Evolutionary conservation across 805 yeast species (phyloP), one percentile per base, ranked within the genome.

Genomic region (Monosporozyma unispora): DNA sequence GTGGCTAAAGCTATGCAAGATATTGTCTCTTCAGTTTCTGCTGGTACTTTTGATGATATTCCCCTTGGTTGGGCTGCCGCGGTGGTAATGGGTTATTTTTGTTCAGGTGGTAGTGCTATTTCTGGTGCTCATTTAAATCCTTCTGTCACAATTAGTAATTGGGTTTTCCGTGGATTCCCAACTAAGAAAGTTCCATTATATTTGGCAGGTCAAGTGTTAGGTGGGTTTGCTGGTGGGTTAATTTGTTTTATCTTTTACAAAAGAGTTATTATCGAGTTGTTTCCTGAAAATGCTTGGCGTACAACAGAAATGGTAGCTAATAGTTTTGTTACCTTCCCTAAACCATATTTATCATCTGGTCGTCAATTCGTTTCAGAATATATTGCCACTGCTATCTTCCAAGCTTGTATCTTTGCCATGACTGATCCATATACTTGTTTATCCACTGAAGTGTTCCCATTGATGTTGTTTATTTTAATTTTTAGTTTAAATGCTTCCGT

Each of bases 101-200:
- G 70, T 7, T 70, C 79, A 39, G 80, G 80, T 51, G 82, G 82
- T 54, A 60, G 66, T 53, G 68, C 70, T 10, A 67, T 77, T 48
- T 76, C 80, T 37, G 81, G 80, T 57, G 82, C 77, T n/a, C 82
- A 77, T 60, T 58, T 77, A 51, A 77, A 78, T 60, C 80, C 81
- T 3, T 76, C 78, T 50, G 71, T 77, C 33, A 76, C 81, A 1
- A 46, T 78, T 8, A 60, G 72, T 9, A 68, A 73, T 56, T 76
- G 75, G 52, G 57, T 74, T 11, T 78, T 66, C 56, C 70, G 82
- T 62, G 75, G 74, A 7, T 77, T 78, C 57, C 81, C 81, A 25
- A 67, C 75, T 67, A 64, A 63, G 48, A 76, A 77, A 52, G 69
- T 74, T 21, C 75, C 73, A 19, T 48, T 67, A 33, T 78, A 76